Conservation (phyloP, 2,329 filamentous ascomycete genomes). For the Beauveria bassiana region DNA sequence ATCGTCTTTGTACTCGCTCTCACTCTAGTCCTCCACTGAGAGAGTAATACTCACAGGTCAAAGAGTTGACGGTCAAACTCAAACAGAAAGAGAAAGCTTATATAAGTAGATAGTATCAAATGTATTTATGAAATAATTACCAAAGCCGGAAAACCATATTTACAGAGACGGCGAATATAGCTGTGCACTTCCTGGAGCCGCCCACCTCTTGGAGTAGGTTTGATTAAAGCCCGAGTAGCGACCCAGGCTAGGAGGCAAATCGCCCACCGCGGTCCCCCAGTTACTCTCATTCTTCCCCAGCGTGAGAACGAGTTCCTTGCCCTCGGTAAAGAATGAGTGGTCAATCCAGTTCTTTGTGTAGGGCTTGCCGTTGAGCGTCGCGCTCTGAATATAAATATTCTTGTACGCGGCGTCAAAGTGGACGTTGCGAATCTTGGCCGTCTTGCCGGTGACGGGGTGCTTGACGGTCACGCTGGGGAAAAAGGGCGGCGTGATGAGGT, state of each 20-base stretch:
- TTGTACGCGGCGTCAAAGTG: conserved; percentile 54
- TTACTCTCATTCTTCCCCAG: conserved; percentile 52
- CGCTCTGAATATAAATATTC: conserved; percentile 58
- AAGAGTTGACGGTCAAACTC: neutral
- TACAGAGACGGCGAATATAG: neutral
- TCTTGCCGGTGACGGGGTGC: conserved; percentile 50
- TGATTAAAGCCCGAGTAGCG: conserved; percentile 27
- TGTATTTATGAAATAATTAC: neutral
- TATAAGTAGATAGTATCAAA: neutral
- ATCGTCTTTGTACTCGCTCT: neutral
- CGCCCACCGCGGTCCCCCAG: conserved; percentile 53
- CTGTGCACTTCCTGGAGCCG: neutral
- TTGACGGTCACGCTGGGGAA: conserved; percentile 54
- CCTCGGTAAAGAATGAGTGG: conserved; percentile 60
- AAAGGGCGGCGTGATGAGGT: conserved; percentile 63
- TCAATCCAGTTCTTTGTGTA: conserved; percentile 61
- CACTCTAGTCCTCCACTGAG: neutral
- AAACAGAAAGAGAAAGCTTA: neutral
- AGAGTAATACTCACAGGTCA: neutral
- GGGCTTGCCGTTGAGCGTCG: conserved; percentile 49
- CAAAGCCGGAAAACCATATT: neutral
- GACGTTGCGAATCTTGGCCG: conserved; percentile 49
- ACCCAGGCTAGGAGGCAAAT: conserved; percentile 54
- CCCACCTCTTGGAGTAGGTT: conserved; percentile 11
- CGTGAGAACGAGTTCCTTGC: conserved; percentile 54